phyloP scores from a whole-genome alignment of 2,329 filamentous ascomycete genomes.

The Dactylellina leptospora region DNA sequence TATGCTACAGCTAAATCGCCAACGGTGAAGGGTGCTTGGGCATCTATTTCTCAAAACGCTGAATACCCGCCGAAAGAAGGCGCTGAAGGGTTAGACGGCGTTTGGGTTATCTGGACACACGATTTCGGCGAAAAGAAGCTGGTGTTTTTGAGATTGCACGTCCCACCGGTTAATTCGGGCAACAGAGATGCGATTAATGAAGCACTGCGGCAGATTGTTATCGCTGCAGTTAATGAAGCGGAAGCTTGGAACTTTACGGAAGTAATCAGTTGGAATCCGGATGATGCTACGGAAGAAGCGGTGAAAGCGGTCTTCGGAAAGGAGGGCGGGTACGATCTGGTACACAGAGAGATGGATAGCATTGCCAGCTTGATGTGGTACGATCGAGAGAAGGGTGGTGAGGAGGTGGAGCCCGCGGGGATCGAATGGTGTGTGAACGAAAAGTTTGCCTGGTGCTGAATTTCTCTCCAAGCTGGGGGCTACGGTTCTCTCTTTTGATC shows the following conservation, averaged over 20 bases:
- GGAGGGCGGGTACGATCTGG: conserved; percentile 35
- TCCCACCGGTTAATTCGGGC: conserved; percentile 17
- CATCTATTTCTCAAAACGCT: conserved; percentile 12
- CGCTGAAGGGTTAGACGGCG: conserved; percentile 34
- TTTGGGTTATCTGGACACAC: conserved; percentile 48
- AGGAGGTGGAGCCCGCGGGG: conserved; percentile 37
- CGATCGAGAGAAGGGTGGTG: conserved; percentile 26
- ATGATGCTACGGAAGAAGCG: conserved; percentile 23
- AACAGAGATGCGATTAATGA: conserved; percentile 22
- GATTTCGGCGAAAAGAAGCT: conserved; percentile 47
- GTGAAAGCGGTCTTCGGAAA: conserved; percentile 41
- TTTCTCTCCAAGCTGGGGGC: no score
- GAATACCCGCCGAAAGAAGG: conserved; percentile 44
- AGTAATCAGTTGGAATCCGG: conserved; percentile 48
- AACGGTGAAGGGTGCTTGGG: conserved; percentile 43
- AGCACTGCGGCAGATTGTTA: conserved; percentile 27
- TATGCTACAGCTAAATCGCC: conserved; percentile 34
- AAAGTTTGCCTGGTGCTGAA: conserved; percentile 52
- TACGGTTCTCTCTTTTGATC: conserved; percentile 1
- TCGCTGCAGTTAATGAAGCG: conserved; percentile 36
- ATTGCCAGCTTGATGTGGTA: conserved; percentile 54
- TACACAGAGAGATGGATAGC: conserved; percentile 51
- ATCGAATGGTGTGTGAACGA: conserved; percentile 50
- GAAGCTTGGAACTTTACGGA: conserved; percentile 45
- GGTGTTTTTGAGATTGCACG: conserved; percentile 39